A percentile compares a stretch with the other conserved stretches of the same genome.
Conservation (phyloP, 1,284 basidiomycete genomes). For the Rhodotorula sp. region DNA sequence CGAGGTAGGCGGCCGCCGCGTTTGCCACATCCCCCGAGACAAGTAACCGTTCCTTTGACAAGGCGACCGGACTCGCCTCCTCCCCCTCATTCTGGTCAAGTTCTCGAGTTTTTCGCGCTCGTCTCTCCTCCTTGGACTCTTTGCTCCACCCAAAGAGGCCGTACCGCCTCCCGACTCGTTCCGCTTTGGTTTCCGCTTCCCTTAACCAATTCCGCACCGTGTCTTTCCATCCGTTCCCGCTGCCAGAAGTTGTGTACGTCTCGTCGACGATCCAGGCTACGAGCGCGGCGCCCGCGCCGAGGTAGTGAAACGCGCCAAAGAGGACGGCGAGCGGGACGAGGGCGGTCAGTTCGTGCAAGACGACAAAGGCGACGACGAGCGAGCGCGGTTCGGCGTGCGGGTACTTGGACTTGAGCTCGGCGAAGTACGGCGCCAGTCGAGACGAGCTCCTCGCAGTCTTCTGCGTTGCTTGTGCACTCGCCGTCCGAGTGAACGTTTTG, state of each 20-base stretch:
- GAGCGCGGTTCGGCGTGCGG: slow-evolving; percentile 65
- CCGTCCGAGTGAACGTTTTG: not conserved
- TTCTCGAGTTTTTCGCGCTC: slow-evolving; percentile 8
- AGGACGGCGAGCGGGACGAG: slow-evolving; percentile 70
- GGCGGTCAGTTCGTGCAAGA: slow-evolving; percentile 85
- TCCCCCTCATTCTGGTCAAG: not conserved
- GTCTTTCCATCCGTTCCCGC: not conserved
- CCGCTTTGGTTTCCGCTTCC: slow-evolving; percentile 70
- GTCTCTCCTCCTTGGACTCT: slow-evolving; percentile 42
- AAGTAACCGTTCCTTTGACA: slow-evolving; percentile 41
- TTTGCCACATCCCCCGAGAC: slow-evolving; percentile 70
- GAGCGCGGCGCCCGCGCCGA: slow-evolving; percentile 70
- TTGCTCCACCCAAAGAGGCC: slow-evolving; percentile 77
- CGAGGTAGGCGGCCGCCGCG: slow-evolving; percentile 75
- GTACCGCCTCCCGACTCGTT: slow-evolving; percentile 70
- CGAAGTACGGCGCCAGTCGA: slow-evolving; percentile 18
- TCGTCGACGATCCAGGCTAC: slow-evolving; percentile 53
- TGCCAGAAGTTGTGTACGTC: not conserved
- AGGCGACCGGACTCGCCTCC: slow-evolving; percentile 40
- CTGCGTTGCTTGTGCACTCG: not conserved
- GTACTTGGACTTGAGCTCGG: slow-evolving; percentile 23
- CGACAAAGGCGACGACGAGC: slow-evolving; percentile 71
- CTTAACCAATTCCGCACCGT: slow-evolving; percentile 58
- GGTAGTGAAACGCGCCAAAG: slow-evolving; percentile 67
- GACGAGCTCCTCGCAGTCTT: not conserved